Percentiles rank a stretch among this genome's conserved stretches.
These are phyloP conservation scores for Linnemannia hyalina DNA, from an alignment of 192 early-diverging fungal species.

Conservation along the genomic window DNA sequence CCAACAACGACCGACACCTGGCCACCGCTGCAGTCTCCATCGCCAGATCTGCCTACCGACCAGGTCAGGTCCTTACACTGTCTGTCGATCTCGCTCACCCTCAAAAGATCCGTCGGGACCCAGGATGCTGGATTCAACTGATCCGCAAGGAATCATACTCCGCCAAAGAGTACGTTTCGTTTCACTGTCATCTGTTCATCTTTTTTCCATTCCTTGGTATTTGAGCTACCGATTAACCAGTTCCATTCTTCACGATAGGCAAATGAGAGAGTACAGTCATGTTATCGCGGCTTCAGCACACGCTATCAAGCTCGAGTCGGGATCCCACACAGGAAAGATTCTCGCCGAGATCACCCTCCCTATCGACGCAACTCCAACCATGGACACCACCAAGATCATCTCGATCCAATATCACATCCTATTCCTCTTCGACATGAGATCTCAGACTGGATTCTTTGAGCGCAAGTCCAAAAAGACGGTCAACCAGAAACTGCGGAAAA, in stretches of 20 bases:
- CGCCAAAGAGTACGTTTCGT: slow-evolving; percentile 36
- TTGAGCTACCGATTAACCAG: background rate
- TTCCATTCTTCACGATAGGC: background rate
- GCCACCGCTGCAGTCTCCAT: slow-evolving; percentile 27
- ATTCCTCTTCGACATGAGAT: slow-evolving; percentile 37
- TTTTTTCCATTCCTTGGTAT: background rate
- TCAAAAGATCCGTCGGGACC: slow-evolving; percentile 17
- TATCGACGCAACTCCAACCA: slow-evolving; percentile 23
- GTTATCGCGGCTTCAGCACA: slow-evolving; percentile 9
- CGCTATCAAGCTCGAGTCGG: slow-evolving; percentile 3
- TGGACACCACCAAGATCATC: slow-evolving; percentile 41
- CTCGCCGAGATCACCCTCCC: slow-evolving; percentile 27
- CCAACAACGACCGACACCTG: slow-evolving; percentile 30
- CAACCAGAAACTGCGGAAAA: slow-evolving; percentile 15
- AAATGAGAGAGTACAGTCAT: slow-evolving; percentile 35
- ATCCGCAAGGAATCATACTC: slow-evolving; percentile 32
- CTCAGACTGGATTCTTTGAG: slow-evolving; percentile 24
- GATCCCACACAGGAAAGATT: slow-evolving; percentile 14
- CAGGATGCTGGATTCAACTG: slow-evolving; percentile 47
- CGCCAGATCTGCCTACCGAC: slow-evolving; percentile 19
- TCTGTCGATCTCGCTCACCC: slow-evolving; percentile 20
- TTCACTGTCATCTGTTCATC: background rate
- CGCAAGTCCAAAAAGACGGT: background rate
- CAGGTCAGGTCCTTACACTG: slow-evolving; percentile 16
- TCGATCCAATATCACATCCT: slow-evolving; percentile 36